Percentiles rank a stretch among this genome's conserved stretches.
These are phyloP conservation scores for Scleromitrula shiraiana DNA, from an alignment of 2,329 filamentous ascomycete genomes.

Conservation along the genomic window DNA sequence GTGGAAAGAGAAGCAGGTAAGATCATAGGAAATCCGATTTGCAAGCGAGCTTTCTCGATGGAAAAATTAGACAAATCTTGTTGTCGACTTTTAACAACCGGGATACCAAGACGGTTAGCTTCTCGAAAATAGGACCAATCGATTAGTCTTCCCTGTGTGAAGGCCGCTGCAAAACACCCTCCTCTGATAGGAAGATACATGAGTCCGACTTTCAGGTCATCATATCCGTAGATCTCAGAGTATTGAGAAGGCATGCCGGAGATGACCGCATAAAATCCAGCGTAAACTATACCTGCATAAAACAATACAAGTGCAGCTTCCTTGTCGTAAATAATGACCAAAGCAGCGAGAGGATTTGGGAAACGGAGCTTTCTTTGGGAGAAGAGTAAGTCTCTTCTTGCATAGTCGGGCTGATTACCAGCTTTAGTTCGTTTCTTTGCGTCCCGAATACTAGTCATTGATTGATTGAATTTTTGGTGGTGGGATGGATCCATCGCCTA, in stretches of 20 bases:
- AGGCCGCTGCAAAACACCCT: slow-evolving; percentile 41
- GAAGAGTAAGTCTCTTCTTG: slow-evolving; percentile 12
- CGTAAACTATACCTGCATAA: slow-evolving; percentile 43
- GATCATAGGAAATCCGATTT: slow-evolving; percentile 43
- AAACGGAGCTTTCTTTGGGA: slow-evolving; percentile 23
- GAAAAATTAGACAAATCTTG: slow-evolving; percentile 42
- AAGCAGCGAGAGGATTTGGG: slow-evolving; percentile 35
- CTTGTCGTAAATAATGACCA: slow-evolving; percentile 36
- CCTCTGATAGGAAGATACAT: slow-evolving; percentile 34
- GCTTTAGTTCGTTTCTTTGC: slow-evolving; percentile 13
- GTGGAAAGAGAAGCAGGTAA: slow-evolving; percentile 40
- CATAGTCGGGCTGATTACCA: slow-evolving; percentile 13
- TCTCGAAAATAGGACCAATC: slow-evolving; percentile 60
- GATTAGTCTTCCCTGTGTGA: slow-evolving; percentile 42
- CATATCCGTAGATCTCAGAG: slow-evolving; percentile 13
- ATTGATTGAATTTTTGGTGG: slow-evolving; percentile 48
- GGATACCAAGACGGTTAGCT: slow-evolving; percentile 43
- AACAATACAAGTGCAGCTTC: slow-evolving; percentile 32
- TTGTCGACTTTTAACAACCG: slow-evolving; percentile 45
- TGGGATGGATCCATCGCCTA: slow-evolving; percentile 49
- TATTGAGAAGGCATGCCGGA: slow-evolving; percentile 42
- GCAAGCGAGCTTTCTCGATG: slow-evolving; percentile 43
- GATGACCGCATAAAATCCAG: slow-evolving; percentile 42
- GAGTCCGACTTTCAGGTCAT: slow-evolving; percentile 16
- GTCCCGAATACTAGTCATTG: slow-evolving; percentile 32